Base-by-base conservation (phyloP, 2,329 filamentous ascomycete species). In the Microdochium bolleyi region DNA sequence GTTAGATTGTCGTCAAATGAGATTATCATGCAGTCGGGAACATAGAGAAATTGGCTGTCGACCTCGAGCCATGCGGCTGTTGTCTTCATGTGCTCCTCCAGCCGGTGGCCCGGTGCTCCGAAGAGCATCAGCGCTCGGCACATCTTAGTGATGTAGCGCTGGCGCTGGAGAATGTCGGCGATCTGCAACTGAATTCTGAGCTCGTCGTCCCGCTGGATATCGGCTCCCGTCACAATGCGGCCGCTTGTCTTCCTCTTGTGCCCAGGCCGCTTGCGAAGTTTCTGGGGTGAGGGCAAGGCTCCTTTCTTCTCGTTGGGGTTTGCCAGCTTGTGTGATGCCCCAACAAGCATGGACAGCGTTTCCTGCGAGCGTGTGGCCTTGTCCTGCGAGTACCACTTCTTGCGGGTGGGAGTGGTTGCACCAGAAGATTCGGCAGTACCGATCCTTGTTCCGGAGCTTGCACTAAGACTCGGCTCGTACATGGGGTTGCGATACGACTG, bases 41-140 rank as follows among this genome's bases (percentile, higher is more conserved):
- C 82, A 65, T 96, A 96, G 22, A 96, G 73, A 60, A 94, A 96
- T 62, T 95, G 90, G 5, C 87, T 87, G 58, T 95, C 88, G 16
- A 96, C 92, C 67, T 92, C 88, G 37, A 96, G 78, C 1, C 94
- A 88, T n/a, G 88, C 80, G 1, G 92, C 86, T 9, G 88, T 91
- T 88, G 92, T 95, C 57, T 80, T 85, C 82, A 96, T 85, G 67
- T 95, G 96, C 65, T 95, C 88, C 68, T 96, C 92, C 21, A 96
- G 74, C 11, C 92, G 85, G 71, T 96, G 92, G 0, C 91, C 95
- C 1, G 92, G 92, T 1, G 92, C 92, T 13, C 92, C 92, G 58
- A 89, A 96, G 63, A 84, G 78, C 91, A 96, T 96, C 54, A 96
- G 73, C 1, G 89, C 89, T 41, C 85, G 83, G 65, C 92, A 96